phyloP scores from a whole-genome alignment of 495 filamentous ascomycete genomes.

The Penicillium psychrofluorescens region DNA sequence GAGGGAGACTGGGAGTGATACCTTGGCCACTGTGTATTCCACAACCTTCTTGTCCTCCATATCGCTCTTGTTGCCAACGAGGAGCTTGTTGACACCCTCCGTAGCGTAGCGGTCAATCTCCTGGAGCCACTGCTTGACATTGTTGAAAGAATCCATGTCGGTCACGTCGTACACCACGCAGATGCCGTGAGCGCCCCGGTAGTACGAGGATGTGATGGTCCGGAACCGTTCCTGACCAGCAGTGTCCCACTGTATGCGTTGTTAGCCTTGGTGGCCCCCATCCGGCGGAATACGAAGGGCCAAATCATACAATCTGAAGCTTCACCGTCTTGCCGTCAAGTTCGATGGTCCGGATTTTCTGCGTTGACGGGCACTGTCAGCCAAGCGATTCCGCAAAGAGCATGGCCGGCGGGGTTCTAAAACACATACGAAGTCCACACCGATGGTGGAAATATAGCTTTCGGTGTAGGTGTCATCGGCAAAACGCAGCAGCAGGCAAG shows the following conservation, averaged over 20 bases:
- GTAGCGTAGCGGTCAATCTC: slow-evolving; percentile 99
- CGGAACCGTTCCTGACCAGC: slow-evolving; percentile 99
- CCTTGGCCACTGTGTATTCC: slow-evolving; percentile 98
- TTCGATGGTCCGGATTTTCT: slow-evolving; percentile 99
- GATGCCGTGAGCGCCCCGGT: slow-evolving; percentile 96
- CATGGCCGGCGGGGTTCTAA: slow-evolving; percentile 7
- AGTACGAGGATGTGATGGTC: slow-evolving; percentile 99
- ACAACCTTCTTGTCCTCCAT: slow-evolving; percentile 99
- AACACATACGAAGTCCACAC: slow-evolving; percentile 88
- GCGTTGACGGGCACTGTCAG: slow-evolving; percentile 17
- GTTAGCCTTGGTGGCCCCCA: slow-evolving; percentile 6
- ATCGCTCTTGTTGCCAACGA: slow-evolving; percentile 99
- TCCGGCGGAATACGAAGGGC: not conserved
- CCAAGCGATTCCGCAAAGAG: slow-evolving; percentile 1
- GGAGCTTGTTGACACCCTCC: slow-evolving; percentile 97
- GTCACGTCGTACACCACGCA: slow-evolving; percentile 99
- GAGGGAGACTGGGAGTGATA: slow-evolving; percentile 30
- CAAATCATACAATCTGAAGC: slow-evolving; percentile 83
- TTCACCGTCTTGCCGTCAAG: slow-evolving; percentile 99
- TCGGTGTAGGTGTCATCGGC: slow-evolving; percentile 99
- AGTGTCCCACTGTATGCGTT: slow-evolving; percentile 78
- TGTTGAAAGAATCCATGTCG: slow-evolving; percentile 99
- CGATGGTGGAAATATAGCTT: slow-evolving; percentile 99
- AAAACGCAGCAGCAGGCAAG: slow-evolving; percentile 92
- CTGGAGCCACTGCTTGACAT: slow-evolving; percentile 99